Percentiles rank a stretch among this genome's conserved stretches.
Evolutionary conservation across 805 yeast genomes (phyloP).

Genomic region (Hanseniaspora lindneri): DNA sequence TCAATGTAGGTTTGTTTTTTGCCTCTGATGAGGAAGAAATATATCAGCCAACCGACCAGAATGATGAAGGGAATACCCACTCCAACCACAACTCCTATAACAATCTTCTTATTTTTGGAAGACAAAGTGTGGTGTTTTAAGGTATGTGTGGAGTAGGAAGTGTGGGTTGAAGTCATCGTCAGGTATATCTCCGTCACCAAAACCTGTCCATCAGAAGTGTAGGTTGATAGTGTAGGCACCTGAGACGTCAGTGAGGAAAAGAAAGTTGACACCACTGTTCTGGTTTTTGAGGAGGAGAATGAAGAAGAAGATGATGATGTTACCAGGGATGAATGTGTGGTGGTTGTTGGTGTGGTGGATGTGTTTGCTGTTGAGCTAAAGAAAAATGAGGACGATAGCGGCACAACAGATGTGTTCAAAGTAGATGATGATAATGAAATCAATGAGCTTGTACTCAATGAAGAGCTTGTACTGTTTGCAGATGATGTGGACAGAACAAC

Average conservation of each 20-base stretch:
- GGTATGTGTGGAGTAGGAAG: constrained; percentile 23
- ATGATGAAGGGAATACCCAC: constrained; percentile 50
- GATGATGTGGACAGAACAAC: neutral
- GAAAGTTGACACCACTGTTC: constrained; percentile 18
- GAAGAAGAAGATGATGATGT: constrained; percentile 18
- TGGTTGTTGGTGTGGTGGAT: neutral
- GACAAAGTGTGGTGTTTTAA: constrained; percentile 34
- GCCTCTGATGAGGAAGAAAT: constrained; percentile 25
- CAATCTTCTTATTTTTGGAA: constrained; percentile 39
- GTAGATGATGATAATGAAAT: too few species aligned
- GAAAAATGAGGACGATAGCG: neutral
- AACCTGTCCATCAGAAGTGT: constrained; percentile 29
- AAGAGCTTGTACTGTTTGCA: neutral
- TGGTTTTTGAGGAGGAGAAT: constrained; percentile 17
- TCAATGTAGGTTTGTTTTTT: constrained; percentile 28
- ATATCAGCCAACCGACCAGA: constrained; percentile 21
- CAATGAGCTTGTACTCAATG: too few species aligned
- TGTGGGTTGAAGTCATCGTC: constrained; percentile 26
- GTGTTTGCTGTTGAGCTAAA: neutral
- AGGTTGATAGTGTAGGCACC: constrained; percentile 15
- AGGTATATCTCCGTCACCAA: constrained; percentile 27
- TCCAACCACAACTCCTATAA: constrained; percentile 61
- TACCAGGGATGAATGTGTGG: constrained; percentile 18
- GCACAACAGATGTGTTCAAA: too few species aligned
- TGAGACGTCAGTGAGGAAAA: constrained; percentile 13